These are phyloP conservation scores for Acer campestre DNA, from an alignment of 345 rosid genomes.

Conservation along the genomic window DNA sequence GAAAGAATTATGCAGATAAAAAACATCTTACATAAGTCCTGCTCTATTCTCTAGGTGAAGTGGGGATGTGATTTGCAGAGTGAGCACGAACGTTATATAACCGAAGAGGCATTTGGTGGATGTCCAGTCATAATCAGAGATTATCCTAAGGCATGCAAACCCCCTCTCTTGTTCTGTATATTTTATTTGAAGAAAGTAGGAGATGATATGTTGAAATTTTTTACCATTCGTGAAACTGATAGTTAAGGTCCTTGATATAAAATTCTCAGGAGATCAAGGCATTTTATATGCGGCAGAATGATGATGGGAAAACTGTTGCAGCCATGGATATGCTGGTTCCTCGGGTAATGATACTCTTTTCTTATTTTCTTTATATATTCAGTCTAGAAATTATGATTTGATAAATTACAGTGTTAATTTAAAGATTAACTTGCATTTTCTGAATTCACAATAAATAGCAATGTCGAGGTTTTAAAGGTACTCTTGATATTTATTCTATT, in stretches of 20 bases:
- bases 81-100: slow-evolving; percentile 97
- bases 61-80: slow-evolving; percentile 99
- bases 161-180: slow-evolving; percentile 9
- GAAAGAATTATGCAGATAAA: background rate
- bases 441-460: background rate
- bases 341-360: slow-evolving; percentile 54
- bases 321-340: slow-evolving; percentile 99
- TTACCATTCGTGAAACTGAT: background rate
- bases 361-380: background rate
- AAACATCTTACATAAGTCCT: slow-evolving; percentile 8
- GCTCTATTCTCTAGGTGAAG: slow-evolving; percentile 56
- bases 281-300: slow-evolving; percentile 96
- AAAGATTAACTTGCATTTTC: background rate
- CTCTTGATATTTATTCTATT: background rate
- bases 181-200: background rate
- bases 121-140: slow-evolving; percentile 92
- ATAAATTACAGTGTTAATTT: no score
- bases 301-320: slow-evolving; percentile 96
- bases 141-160: slow-evolving; percentile 71
- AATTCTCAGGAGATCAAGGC: slow-evolving; percentile 85
- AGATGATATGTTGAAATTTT: background rate
- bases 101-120: slow-evolving; percentile 84
- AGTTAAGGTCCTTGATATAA: slow-evolving; percentile 13
- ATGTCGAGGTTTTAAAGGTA: background rate
- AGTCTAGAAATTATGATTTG: background rate